phyloP scores from a whole-genome alignment of 257 asterid species.

The Lycium barbarum region DNA sequence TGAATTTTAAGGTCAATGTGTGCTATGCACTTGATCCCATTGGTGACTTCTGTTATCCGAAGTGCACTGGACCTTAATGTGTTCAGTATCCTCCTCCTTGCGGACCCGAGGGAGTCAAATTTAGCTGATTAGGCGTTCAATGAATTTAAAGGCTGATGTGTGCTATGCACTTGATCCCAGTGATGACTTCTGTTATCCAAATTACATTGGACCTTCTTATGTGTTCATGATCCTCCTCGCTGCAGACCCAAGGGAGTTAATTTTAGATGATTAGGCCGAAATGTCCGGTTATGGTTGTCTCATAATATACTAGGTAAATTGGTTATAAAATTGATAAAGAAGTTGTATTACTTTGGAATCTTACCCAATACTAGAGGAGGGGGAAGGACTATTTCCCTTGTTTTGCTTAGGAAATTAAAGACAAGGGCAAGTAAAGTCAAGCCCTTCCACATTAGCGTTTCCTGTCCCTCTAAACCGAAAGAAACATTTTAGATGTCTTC shows the following conservation, averaged over 20 bases:
- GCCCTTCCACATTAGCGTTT: too few species aligned
- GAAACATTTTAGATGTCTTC: too few species aligned
- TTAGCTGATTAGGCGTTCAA: not conserved
- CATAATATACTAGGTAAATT: not conserved
- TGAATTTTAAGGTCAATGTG: not conserved
- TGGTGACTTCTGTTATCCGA: conserved; percentile 1
- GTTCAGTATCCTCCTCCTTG: conserved; percentile 1
- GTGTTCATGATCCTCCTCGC: conserved; percentile 17
- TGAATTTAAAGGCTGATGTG: conserved; percentile 2
- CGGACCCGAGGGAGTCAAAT: conserved; percentile 1
- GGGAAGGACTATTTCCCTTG: not conserved
- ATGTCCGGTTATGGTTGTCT: conserved; percentile 17
- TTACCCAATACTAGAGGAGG: not conserved
- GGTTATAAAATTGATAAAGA: not conserved
- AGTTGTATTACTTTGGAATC: not conserved
- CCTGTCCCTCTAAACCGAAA: too few species aligned
- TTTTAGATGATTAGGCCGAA: not conserved
- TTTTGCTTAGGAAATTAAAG: not conserved
- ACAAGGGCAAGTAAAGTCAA: too few species aligned
- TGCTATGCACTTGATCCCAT: conserved; percentile 22
- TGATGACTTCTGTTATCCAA: not conserved
- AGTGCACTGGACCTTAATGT: not conserved
- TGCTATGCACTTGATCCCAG: conserved; percentile 23
- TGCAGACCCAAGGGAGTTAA: conserved; percentile 6
- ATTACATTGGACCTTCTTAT: conserved; percentile 22